phyloP scores from a whole-genome alignment of 176 grass and related monocot genomes.

The Ensete ventricosum region DNA sequence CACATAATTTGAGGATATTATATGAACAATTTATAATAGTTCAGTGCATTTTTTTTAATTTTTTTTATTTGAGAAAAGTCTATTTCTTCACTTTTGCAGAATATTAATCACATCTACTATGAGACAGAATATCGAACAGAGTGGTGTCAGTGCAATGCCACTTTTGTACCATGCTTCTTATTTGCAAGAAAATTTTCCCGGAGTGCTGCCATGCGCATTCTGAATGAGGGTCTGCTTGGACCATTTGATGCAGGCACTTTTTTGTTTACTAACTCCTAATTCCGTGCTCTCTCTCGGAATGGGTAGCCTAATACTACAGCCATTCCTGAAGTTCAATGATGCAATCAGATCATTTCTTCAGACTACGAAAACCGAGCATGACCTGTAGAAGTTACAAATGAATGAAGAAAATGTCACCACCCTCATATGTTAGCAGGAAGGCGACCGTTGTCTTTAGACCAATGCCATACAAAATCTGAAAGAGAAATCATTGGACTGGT shows the following conservation, averaged over 20 bases:
- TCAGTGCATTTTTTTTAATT: background rate
- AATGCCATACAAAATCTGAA: background rate
- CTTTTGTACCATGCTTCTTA: slow-evolving; percentile 66
- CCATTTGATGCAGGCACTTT: slow-evolving; percentile 18
- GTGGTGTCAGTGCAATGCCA: slow-evolving; percentile 82
- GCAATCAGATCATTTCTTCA: background rate
- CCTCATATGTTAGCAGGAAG: background rate
- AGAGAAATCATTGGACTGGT: background rate
- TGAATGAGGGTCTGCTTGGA: slow-evolving; percentile 48
- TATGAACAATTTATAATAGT: background rate
- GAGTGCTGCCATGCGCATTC: slow-evolving; percentile 61
- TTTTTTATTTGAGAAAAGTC: background rate
- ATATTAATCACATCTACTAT: slow-evolving; percentile 78
- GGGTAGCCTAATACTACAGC: background rate
- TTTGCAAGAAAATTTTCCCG: slow-evolving; percentile 92
- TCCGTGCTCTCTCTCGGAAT: background rate
- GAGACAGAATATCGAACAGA: slow-evolving; percentile 81
- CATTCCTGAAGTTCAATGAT: background rate
- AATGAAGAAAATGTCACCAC: background rate
- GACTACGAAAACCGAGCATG: background rate
- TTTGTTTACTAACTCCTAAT: background rate
- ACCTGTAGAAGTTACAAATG: background rate
- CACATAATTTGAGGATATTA: background rate
- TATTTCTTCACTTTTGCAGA: slow-evolving; percentile 36
- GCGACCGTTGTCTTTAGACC: background rate